These are phyloP conservation scores for Colletotrichum sp. DNA, from an alignment of 2,329 filamentous ascomycete genomes.

Conservation along the genomic window DNA sequence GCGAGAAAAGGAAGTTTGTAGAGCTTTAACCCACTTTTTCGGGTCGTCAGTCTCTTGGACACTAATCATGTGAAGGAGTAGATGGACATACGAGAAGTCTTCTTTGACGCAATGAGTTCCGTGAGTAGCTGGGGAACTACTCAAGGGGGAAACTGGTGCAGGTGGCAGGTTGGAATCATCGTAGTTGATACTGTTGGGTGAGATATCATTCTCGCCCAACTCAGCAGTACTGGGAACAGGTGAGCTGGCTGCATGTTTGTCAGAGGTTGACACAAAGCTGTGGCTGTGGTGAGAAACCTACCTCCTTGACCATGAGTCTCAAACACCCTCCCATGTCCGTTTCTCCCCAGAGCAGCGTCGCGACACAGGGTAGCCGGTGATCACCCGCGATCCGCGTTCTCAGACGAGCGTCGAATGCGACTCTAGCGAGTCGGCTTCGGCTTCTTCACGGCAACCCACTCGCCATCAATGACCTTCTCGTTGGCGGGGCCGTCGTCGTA, in stretches of 20 bases:
- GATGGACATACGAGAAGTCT: neutral
- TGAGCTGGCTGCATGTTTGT: neutral
- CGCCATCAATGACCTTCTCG: neutral
- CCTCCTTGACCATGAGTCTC: neutral
- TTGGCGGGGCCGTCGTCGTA: neutral
- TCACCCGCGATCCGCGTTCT: neutral
- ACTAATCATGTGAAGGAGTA: neutral
- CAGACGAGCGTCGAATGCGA: neutral
- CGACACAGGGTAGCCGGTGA: neutral
- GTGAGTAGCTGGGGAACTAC: neutral
- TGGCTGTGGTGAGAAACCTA: neutral
- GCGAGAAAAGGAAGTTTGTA: neutral
- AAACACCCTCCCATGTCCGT: neutral
- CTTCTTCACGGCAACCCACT: constrained; percentile 8
- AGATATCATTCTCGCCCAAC: neutral
- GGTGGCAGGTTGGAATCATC: neutral
- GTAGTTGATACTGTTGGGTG: neutral
- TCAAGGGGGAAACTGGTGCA: neutral
- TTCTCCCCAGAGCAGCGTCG: neutral
- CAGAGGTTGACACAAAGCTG: neutral
- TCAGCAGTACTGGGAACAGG: neutral
- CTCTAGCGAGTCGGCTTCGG: neutral
- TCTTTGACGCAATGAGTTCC: neutral
- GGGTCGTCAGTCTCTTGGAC: neutral
- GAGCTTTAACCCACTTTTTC: neutral